phyloP scores from a whole-genome alignment of 1,139 yeast species.

The Saccharomycopsis phalli region DNA sequence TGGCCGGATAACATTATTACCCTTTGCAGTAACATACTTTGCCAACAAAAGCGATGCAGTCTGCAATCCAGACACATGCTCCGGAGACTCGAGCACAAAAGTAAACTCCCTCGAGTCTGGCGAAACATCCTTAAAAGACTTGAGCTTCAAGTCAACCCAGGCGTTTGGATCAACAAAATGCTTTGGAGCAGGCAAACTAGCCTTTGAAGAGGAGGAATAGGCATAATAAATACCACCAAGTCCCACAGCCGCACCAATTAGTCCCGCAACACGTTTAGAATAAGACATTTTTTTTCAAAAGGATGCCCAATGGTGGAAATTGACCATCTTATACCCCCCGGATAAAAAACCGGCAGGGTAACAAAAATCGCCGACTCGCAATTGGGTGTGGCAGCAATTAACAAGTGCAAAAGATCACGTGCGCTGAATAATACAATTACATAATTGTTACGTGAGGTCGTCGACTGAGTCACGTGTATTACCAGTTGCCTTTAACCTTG shows the following conservation, averaged over 20 bases:
- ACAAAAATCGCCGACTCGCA: no score
- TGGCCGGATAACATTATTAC: slow-evolving; percentile 87
- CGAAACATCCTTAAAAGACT: slow-evolving; percentile 47
- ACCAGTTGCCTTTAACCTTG: slow-evolving; percentile 46
- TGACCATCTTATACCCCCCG: no score
- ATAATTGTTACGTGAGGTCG: no score
- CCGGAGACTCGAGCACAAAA: slow-evolving; percentile 62
- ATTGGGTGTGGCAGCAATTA: no score
- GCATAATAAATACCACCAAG: slow-evolving; percentile 43
- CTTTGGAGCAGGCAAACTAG: slow-evolving; percentile 43
- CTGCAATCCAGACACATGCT: slow-evolving; percentile 67
- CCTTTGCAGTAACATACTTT: slow-evolving; percentile 77
- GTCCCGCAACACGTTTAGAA: no score
- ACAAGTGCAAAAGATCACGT: no score
- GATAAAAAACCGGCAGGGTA: no score
- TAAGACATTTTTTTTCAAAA: no score
- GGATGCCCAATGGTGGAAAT: no score
- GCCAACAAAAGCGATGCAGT: slow-evolving; percentile 76
- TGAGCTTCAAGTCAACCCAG: slow-evolving; percentile 77
- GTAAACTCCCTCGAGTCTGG: slow-evolving; percentile 56
- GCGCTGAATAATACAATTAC: no score
- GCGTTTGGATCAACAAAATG: slow-evolving; percentile 61
- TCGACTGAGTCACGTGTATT: no score
- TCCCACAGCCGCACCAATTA: no score
- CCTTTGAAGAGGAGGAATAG: slow-evolving; percentile 27